Conservation (phyloP, 805 yeast species). For the Sugiyamaella americana region DNA sequence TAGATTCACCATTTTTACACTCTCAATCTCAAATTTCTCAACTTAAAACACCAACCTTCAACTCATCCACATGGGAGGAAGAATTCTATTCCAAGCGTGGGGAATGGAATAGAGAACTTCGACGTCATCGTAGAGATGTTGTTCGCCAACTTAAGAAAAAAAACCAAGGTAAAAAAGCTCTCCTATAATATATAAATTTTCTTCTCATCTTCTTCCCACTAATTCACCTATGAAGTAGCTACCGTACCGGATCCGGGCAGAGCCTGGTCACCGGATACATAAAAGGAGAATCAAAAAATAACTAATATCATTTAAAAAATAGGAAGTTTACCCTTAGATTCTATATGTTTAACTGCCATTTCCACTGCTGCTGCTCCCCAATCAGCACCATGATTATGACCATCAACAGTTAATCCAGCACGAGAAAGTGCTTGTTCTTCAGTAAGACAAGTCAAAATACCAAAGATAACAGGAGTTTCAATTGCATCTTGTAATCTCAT, state of each 20-base stretch:
- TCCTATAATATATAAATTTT: not conserved
- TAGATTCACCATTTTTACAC: constrained; percentile 76
- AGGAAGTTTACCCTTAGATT: too few species aligned
- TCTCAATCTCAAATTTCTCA: constrained; percentile 73
- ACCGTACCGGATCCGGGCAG: too few species aligned
- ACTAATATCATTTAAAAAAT: too few species aligned
- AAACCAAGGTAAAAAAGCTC: constrained; percentile 10
- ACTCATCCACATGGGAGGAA: constrained; percentile 51
- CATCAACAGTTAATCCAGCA: constrained; percentile 72
- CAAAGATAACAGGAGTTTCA: constrained; percentile 80
- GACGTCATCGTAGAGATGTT: constrained; percentile 69
- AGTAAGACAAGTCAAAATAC: constrained; percentile 86
- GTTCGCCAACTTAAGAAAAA: constrained; percentile 49
- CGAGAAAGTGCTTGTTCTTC: constrained; percentile 91
- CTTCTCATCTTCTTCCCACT: not conserved
- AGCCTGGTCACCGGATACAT: too few species aligned
- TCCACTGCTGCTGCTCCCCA: constrained; percentile 99
- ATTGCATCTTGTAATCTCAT: constrained; percentile 73
- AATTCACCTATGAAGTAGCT: not conserved
- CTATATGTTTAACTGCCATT: constrained; percentile 48
- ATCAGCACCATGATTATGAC: constrained; percentile 94
- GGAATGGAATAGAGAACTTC: constrained; percentile 68
- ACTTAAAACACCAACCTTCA: constrained; percentile 20
- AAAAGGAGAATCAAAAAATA: too few species aligned
- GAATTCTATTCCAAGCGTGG: constrained; percentile 84